Evolutionary conservation across 2,329 filamentous ascomycete genomes (phyloP), one percentile per base, ranked within the genome.

Genomic region (Talaromyces islandicus): DNA sequence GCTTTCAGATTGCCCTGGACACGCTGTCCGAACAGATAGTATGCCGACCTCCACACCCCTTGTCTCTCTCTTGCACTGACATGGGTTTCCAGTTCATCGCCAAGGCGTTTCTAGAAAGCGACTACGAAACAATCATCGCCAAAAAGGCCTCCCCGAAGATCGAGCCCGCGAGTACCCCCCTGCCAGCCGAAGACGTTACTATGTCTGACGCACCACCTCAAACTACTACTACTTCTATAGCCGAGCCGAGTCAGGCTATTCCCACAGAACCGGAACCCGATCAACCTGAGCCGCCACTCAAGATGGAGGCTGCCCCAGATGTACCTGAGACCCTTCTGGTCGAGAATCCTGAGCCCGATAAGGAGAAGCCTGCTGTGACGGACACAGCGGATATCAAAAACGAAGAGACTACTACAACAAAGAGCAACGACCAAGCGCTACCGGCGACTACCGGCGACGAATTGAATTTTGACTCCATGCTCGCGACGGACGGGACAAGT

Each of bases 11-110:
- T 53, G 75, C 75, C 7, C 61, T 78, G 25, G 75, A 78, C 60
- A 69, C 67, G 51, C 65, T 78, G 29, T 76, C 74, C 11, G 73
- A 77, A 59, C 74, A 77, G 60, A 77, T 78, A 64, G 75, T 77
- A 71, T 58, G 74, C 67, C 14, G 24, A 51, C 38, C 10, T 14
- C 10, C 19, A 11, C 11, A 2, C 41, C 11, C 19, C 43, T 59
- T 17, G 4, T 21, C 10, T 24, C 10, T 24, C 19, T 24, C 11
- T 29, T 29, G 4, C 14, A 29, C 48, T 52, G 25, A 52, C 14
- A 27, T 29, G 30, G 41, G 1, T 46, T 24, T 46, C 19, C 61
- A 77, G 75, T 76, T 76, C 53, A 73, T 77, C 50, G 75, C 75
- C 32, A 78, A 78, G 63, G 71, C 75, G 1, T 74, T 76, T 55